Evolutionary conservation across 345 rosid genomes (phyloP).

Genomic region (Clausena lansium): DNA sequence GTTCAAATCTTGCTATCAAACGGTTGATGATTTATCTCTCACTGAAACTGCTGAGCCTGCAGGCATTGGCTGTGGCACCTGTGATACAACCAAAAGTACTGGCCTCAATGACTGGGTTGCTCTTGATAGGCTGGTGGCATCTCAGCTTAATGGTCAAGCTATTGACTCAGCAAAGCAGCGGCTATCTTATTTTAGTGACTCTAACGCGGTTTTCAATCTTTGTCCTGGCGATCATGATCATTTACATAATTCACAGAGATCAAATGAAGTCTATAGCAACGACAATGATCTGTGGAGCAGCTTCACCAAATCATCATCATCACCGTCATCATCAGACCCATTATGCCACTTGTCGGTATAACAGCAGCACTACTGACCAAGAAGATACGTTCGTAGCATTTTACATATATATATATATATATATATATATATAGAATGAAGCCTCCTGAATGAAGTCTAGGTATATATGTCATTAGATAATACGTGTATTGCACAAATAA

Average conservation of each 20-base stretch:
- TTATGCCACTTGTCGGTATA: constrained; percentile 74
- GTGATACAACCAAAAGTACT: constrained; percentile 5
- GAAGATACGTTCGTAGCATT: background rate
- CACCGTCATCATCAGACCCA: constrained; percentile 63
- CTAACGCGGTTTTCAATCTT: constrained; percentile 35
- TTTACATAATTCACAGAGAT: constrained; percentile 25
- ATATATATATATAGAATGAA: background rate
- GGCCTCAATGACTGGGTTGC: constrained; percentile 68
- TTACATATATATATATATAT: background rate
- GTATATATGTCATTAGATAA: constrained; percentile 13
- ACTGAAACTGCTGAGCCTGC: constrained; percentile 28
- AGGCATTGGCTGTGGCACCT: background rate
- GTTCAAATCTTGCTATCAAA: constrained; percentile 26
- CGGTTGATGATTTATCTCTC: constrained; percentile 37
- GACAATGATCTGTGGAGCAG: constrained; percentile 67
- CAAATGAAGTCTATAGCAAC: constrained; percentile 24
- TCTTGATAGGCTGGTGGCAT: constrained; percentile 84
- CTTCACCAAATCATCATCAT: constrained; percentile 56
- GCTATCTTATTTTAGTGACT: constrained; percentile 41
- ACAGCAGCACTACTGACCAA: constrained; percentile 4
- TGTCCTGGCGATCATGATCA: constrained; percentile 37
- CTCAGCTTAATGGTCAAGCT: constrained; percentile 74
- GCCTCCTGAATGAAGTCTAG: constrained; percentile 6
- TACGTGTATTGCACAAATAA: constrained; percentile 14
- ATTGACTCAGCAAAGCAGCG: constrained; percentile 45